Evolutionary conservation across 306 rosid genomes (phyloP), one percentile per base, ranked within the genome.

Genomic region (Corylus americana): DNA sequence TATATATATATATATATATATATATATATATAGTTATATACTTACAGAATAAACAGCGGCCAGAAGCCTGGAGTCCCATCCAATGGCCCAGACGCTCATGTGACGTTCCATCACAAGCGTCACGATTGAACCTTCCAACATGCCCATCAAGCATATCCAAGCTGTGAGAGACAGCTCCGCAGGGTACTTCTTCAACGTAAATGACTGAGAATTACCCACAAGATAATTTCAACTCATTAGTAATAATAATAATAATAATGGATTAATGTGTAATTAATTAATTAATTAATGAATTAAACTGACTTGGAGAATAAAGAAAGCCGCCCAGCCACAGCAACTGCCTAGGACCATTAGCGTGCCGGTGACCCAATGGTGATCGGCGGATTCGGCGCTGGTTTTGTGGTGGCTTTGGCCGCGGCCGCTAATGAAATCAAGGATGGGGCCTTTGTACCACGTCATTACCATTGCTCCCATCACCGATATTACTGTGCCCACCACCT

Each of bases 41-140:
- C 98, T 91, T 73, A 94, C 98, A 29, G 99, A 87, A 80, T 96
- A 96, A 82, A 90, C 94, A 63, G 96, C 90, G 22, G 99, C 99
- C n/a, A 96, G 90, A 22, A 96, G 98, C 87, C 98, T 91, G 0
- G 99, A 93, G 77, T 96, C 99, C 98, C 98, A 96, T 16, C 98
- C 98, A 12, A 96, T 72, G 70, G 50, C 87, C 99, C 99, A 96
- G 1, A 91, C 94, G 8, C 87, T 86, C 61, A 93, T 61, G 80
- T 93, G 89, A 0, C 97, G 78, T 80, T 96, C 99, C 78, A 93
- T 81, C 49, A 88, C 83, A 10, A 93, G 77, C 0, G 97, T 77
- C 16, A 89, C 91, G 6, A 91, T 83, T 44, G 96, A 83, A 77
- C 98, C 94, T 86, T 96, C 98, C 77, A 93, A 68, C 37, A 89